These are phyloP conservation scores for Boletus edulis DNA, from an alignment of 768 basidiomycete species.

Conservation along the genomic window DNA sequence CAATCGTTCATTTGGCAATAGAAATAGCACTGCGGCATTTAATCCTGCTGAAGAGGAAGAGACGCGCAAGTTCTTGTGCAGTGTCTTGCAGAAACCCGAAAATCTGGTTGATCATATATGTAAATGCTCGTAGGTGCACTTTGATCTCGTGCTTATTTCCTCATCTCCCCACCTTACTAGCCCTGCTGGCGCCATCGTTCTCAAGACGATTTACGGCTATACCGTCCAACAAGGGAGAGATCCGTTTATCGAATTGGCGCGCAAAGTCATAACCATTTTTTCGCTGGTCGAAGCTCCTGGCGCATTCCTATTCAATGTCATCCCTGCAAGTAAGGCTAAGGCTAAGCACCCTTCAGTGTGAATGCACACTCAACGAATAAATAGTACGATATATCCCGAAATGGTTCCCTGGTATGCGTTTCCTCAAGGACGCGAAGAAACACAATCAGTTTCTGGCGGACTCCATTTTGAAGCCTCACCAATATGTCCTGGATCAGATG, in stretches of 20 bases:
- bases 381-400: conserved; percentile 31
- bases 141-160: background rate
- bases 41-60: conserved; percentile 18
- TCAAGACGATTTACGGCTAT: conserved; percentile 42
- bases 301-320: conserved; percentile 18
- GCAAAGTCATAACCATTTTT: conserved; percentile 20
- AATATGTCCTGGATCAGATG: conserved; percentile 45
- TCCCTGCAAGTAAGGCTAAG: conserved; percentile 17
- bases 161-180: background rate
- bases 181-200: conserved; percentile 25
- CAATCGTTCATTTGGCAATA: conserved; percentile 10
- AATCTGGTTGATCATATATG: conserved; percentile 19
- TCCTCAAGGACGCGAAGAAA: conserved; percentile 29
- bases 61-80: conserved; percentile 13
- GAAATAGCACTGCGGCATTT: conserved; percentile 4
- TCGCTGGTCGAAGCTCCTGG: conserved; percentile 2
- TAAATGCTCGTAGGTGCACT: conserved; percentile 18
- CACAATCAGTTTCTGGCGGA: conserved; percentile 28
- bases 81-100: conserved; percentile 15
- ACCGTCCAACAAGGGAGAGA: conserved; percentile 35
- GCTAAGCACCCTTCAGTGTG: no score
- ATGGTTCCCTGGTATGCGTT: conserved; percentile 36
- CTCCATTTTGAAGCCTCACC: conserved; percentile 44
- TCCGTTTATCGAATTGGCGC: conserved; percentile 32
- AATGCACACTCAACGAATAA: background rate